Base-by-base conservation (phyloP, 2,329 filamentous ascomycete species). In the Beauveria pseudobassiana region DNA sequence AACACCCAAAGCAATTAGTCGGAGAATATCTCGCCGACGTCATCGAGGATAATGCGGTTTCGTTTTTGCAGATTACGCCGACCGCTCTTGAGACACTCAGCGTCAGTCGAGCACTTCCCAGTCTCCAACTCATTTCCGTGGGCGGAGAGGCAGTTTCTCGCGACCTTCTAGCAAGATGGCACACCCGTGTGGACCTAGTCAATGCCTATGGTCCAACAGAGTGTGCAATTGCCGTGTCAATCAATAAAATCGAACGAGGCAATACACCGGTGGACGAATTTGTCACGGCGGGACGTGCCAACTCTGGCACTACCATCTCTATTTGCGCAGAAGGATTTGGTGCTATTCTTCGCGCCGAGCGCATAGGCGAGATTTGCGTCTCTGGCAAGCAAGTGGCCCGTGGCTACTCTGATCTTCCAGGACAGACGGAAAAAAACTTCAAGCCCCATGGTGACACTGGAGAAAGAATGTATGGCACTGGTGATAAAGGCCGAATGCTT, bases 391-490 rank as follows among this genome's bases (percentile, higher is more conserved):
- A 38, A 38, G 34, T 38, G 34, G 34, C 34, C 34, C 34, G 34
- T 38, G 34, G 34, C 34, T 38, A 38, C 34, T 38, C 34, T 6
- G 2, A 14, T 14, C 12, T 14, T 38, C 34, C 34, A 38, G 34
- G 0, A 14, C 34, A 38, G 12, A 38, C 34, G 5, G 12, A 14
- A 38, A 38, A 38, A 38, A 38, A 12, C 12, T 38, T 38, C 5
- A 38, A 5, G 5, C 12, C 34, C 5, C 34, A 38, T 38, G 52
- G 50, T 3, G 24, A 30, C 18, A 34, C 52, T 18, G 65, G 64
- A 6, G 65, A 66, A 45, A 54, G 49, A n/a, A 56, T 65, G 56
- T 65, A 64, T 24, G 58, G 65, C 14, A 66, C 63, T 16, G 63
- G 65, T 6, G 65, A 66, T 48, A 45, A 42, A 14, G 63, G 63